phyloP scores from a whole-genome alignment of 2,329 filamentous ascomycete species.

The Sarocladiaceae sp. region DNA sequence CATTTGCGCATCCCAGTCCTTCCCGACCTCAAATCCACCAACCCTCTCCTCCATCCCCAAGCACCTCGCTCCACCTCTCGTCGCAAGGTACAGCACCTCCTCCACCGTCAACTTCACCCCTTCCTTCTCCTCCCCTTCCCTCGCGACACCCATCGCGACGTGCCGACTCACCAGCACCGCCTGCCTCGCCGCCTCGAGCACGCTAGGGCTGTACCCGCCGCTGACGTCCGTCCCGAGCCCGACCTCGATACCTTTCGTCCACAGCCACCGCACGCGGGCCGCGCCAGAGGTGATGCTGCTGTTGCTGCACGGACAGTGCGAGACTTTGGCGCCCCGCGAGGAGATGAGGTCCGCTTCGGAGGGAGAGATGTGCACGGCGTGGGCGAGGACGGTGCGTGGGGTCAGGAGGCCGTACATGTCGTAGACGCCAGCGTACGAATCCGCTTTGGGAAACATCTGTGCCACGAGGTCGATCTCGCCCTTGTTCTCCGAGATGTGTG shows the following conservation, averaged over 20 bases:
- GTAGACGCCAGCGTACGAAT: constrained; percentile 72
- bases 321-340: constrained; percentile 56
- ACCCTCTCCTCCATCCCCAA: constrained; percentile 66
- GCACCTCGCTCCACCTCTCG: constrained; percentile 77
- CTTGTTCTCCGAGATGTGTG: constrained; percentile 81
- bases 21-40: constrained; percentile 78
- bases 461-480: constrained; percentile 67
- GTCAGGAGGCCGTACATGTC: constrained; percentile 65
- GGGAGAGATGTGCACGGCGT: constrained; percentile 69
- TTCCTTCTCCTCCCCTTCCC: constrained; percentile 31
- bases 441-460: constrained; percentile 57
- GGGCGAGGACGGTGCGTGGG: constrained; percentile 71
- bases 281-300: constrained; percentile 73
- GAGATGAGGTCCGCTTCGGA: constrained; percentile 62
- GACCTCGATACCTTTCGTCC: constrained; percentile 69
- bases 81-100: constrained; percentile 81
- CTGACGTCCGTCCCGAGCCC: constrained; percentile 88
- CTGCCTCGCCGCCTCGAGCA: constrained; percentile 78
- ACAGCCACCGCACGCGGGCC: constrained; percentile 66
- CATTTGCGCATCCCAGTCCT: constrained; percentile 87
- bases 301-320: constrained; percentile 86
- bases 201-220: constrained; percentile 75
- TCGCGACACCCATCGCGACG: constrained; percentile 47
- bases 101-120: constrained; percentile 69
- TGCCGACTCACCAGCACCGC: constrained; percentile 73